Conservation (phyloP, 352 stramenopile species). For the Globisporangium okanoganense region DNA sequence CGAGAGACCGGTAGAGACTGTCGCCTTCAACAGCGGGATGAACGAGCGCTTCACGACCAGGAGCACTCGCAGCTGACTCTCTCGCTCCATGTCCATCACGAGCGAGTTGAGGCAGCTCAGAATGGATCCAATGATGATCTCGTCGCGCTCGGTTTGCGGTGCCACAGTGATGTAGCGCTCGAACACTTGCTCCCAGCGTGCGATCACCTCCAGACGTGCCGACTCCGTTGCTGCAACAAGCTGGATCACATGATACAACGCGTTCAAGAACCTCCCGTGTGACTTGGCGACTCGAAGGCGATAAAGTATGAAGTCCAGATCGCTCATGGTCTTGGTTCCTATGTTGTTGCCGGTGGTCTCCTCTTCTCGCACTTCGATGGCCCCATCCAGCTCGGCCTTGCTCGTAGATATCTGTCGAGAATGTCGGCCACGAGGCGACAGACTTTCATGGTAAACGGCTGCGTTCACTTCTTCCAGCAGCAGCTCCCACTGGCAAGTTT, state of each 20-base stretch:
- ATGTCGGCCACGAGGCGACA: background rate
- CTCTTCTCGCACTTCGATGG: background rate
- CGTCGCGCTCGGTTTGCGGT: slow-evolving; percentile 46
- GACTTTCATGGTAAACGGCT: background rate
- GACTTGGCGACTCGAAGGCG: slow-evolving; percentile 40
- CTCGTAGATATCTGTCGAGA: background rate
- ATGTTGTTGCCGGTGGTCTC: background rate
- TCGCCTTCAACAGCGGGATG: slow-evolving; percentile 40
- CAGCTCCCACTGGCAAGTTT: slow-evolving; percentile 18
- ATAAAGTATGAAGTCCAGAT: slow-evolving; percentile 25
- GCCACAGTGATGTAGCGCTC: slow-evolving; percentile 34
- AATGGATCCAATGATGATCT: slow-evolving; percentile 47
- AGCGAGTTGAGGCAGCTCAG: slow-evolving; percentile 33
- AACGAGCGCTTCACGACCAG: slow-evolving; percentile 49
- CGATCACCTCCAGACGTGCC: slow-evolving; percentile 23
- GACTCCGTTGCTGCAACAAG: slow-evolving; percentile 23
- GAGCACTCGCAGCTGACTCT: slow-evolving; percentile 39
- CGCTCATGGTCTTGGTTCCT: slow-evolving; percentile 1
- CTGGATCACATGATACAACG: slow-evolving; percentile 49
- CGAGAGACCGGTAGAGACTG: slow-evolving; percentile 25
- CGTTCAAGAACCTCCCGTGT: slow-evolving; percentile 62
- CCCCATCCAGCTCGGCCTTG: no score
- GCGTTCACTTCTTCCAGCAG: slow-evolving; percentile 5
- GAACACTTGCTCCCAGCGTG: slow-evolving; percentile 43
- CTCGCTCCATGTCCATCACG: slow-evolving; percentile 29